phyloP scores from a whole-genome alignment of 2,329 filamentous ascomycete genomes.

The Colletotrichum musae region DNA sequence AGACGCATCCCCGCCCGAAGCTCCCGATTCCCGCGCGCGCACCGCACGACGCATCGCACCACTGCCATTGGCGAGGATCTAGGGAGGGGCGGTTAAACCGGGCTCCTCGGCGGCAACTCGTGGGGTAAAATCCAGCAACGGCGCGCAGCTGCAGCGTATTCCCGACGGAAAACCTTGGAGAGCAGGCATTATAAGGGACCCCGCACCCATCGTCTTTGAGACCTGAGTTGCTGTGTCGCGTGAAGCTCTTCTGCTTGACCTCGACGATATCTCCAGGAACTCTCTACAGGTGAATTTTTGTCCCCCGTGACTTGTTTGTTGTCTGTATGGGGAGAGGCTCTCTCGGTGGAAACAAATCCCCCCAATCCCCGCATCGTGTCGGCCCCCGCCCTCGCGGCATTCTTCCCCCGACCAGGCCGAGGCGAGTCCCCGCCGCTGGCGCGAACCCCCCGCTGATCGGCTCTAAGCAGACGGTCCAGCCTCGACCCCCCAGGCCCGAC shows the following conservation, averaged over 20 bases:
- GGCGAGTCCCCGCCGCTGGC: constrained; percentile 2
- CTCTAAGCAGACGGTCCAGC: constrained; percentile 33
- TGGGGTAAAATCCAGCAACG: constrained; percentile 8
- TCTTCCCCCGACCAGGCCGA: constrained; percentile 38
- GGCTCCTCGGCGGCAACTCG: constrained; percentile 17
- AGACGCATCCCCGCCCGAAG: background rate
- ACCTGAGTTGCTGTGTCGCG: background rate
- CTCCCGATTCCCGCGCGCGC: background rate
- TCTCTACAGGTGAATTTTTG: constrained; percentile 11
- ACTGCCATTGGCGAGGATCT: constrained; percentile 25
- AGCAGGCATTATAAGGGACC: too few relatives aligned
- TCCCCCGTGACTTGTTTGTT: background rate
- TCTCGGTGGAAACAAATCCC: constrained; percentile 6
- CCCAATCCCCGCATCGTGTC: constrained; percentile 33
- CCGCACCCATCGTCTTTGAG: too few relatives aligned
- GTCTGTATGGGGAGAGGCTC: background rate
- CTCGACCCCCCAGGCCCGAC: constrained; percentile 18
- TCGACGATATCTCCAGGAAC: background rate
- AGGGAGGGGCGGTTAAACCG: too few relatives aligned
- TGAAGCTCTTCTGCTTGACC: constrained; percentile 7
- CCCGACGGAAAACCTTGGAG: background rate
- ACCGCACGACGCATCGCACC: constrained; percentile 2
- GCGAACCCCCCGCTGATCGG: constrained; percentile 25
- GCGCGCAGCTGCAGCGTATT: background rate
- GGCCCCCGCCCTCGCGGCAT: constrained; percentile 38